A percentile compares a stretch with the other conserved stretches of the same genome.
Evolutionary conservation across 441 rosid genomes (phyloP).

Genomic region (Brassica hybrid): DNA sequence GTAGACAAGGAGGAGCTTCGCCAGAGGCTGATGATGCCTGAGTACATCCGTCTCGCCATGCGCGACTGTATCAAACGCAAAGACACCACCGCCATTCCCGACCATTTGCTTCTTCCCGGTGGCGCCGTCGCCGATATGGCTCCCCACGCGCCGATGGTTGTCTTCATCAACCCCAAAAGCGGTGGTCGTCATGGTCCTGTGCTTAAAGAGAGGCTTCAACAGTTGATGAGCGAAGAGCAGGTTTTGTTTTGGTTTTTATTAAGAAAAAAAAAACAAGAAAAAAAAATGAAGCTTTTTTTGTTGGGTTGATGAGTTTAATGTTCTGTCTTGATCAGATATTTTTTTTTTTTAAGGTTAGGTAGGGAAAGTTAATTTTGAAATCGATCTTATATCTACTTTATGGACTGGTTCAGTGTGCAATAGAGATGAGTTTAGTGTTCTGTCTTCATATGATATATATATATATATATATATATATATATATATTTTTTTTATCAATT

Average conservation of each 20-base stretch:
- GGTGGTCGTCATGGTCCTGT: constrained; percentile 92
- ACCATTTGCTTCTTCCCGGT: constrained; percentile 43
- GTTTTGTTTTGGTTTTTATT: constrained; percentile 23
- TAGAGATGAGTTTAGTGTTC: constrained; percentile 13
- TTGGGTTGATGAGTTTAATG: background rate
- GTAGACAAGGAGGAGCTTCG: constrained; percentile 71
- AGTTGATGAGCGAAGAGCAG: constrained; percentile 88
- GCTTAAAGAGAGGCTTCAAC: no score
- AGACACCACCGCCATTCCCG: constrained; percentile 44
- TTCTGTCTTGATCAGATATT: no score
- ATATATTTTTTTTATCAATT: background rate
- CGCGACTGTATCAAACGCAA: constrained; percentile 62
- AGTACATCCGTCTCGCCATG: constrained; percentile 72
- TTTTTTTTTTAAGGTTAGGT: no score
- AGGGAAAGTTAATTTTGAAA: no score
- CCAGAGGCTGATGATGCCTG: constrained; percentile 62
- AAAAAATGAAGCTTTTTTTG: background rate
- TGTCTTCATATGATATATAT: background rate
- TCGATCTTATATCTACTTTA: background rate
- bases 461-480: no score
- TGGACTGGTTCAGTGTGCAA: background rate
- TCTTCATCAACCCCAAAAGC: constrained; percentile 81
- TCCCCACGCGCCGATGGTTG: constrained; percentile 77
- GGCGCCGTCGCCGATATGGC: constrained; percentile 46
- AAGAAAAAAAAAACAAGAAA: no score